Percentiles rank a stretch among this genome's conserved stretches.
Conservation (phyloP, 768 basidiomycete genomes). For the Russula griseocarnosa region DNA sequence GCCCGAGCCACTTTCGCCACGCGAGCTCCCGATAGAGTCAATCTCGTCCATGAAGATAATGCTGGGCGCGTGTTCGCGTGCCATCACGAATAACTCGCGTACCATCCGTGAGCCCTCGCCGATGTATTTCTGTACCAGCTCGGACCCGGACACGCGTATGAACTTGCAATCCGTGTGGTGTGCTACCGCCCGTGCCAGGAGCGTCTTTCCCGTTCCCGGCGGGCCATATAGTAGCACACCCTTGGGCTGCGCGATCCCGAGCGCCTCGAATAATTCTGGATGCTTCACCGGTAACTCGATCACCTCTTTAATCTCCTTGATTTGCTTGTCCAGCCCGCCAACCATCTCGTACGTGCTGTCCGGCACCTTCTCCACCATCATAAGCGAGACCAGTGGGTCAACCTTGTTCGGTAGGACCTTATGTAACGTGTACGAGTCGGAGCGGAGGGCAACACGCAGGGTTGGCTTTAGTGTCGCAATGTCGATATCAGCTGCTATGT, state of each 20-base stretch:
- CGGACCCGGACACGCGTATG: conserved; percentile 90
- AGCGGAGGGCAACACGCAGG: conserved; percentile 90
- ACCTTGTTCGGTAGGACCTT: conserved; percentile 97
- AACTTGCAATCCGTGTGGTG: conserved; percentile 98
- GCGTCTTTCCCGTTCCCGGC: conserved; percentile 94
- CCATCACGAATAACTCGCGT: conserved; percentile 97
- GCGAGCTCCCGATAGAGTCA: conserved; percentile 91
- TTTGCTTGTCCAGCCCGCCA: conserved; percentile 95
- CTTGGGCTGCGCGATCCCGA: conserved; percentile 96
- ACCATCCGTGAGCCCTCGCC: conserved; percentile 97
- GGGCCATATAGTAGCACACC: conserved; percentile 95
- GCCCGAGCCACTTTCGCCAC: conserved; percentile 71
- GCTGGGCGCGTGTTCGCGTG: conserved; percentile 92
- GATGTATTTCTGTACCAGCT: conserved; percentile 97
- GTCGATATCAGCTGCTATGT: conserved; percentile 85
- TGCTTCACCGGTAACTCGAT: conserved; percentile 98
- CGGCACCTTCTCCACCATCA: conserved; percentile 99
- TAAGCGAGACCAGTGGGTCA: conserved; percentile 95
- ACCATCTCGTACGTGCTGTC: conserved; percentile 99
- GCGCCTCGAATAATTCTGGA: conserved; percentile 88
- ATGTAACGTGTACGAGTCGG: conserved; percentile 95
- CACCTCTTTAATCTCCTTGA: conserved; percentile 99
- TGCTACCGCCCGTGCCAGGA: conserved; percentile 91
- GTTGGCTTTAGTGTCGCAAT: conserved; percentile 74
- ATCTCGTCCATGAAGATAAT: conserved; percentile 99